These are phyloP conservation scores for Gilbertella persicaria DNA, from an alignment of 371 early-diverging fungal species.

Conservation along the genomic window DNA sequence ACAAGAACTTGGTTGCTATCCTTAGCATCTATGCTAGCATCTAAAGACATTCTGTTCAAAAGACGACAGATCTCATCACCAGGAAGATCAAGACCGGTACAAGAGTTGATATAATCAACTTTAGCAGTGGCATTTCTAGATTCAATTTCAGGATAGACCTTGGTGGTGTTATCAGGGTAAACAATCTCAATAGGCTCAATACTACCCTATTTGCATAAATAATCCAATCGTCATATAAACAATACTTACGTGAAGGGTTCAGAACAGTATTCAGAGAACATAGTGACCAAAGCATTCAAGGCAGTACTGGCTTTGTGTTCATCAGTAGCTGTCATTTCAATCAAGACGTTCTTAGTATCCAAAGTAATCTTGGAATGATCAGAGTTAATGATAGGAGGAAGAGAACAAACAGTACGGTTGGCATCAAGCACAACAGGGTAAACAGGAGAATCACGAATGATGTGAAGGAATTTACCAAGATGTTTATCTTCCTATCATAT, in stretches of 20 bases:
- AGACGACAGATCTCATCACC: conserved; percentile 78
- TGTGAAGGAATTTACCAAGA: conserved; percentile 90
- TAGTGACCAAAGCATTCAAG: conserved; percentile 90
- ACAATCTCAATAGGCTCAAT: conserved; percentile 92
- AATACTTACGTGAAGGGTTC: conserved; percentile 83
- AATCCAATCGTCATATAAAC: not conserved
- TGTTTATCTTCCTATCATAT: conserved; percentile 67
- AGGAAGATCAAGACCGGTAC: conserved; percentile 75
- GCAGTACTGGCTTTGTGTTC: conserved; percentile 93
- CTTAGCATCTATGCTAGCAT: conserved; percentile 60
- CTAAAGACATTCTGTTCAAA: conserved; percentile 87
- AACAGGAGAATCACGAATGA: conserved; percentile 89
- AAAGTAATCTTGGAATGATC: conserved; percentile 97
- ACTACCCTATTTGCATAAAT: too few relatives aligned
- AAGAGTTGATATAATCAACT: conserved; percentile 84
- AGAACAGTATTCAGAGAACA: conserved; percentile 93
- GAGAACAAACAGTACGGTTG: conserved; percentile 85
- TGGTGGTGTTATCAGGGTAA: conserved; percentile 79
- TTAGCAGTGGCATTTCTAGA: conserved; percentile 72
- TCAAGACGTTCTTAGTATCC: conserved; percentile 97
- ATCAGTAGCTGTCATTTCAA: conserved; percentile 99
- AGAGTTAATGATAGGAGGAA: conserved; percentile 99
- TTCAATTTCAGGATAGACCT: conserved; percentile 76
- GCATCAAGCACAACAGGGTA: conserved; percentile 94
- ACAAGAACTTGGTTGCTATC: conserved; percentile 74